Evolutionary conservation across 2,329 filamentous ascomycete species (phyloP).

Genomic region (Fusarium nurragi): DNA sequence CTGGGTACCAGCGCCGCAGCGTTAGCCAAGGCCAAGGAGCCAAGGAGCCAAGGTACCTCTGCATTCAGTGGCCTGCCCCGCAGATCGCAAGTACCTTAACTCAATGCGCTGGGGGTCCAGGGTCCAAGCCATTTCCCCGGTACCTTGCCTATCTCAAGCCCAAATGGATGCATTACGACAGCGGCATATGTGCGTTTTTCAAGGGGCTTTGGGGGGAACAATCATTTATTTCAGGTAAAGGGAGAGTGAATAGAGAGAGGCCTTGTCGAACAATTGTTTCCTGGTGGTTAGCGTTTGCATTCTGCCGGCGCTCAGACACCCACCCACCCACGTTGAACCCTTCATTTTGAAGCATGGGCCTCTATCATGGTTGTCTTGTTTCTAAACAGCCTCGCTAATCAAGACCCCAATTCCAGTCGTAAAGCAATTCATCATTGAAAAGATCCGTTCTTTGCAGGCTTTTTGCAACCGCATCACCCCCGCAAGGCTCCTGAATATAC

Average conservation of each 20-base stretch:
- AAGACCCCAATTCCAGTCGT: conserved; percentile 11
- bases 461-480: conserved; percentile 24
- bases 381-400: conserved; percentile 22
- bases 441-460: conserved; percentile 1
- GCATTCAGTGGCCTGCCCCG: conserved; percentile 15
- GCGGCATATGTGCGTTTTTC: background rate
- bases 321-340: conserved; percentile 14
- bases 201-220: background rate
- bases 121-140: conserved; percentile 30
- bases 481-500: conserved; percentile 19
- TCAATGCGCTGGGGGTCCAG: conserved; percentile 24
- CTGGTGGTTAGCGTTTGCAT: background rate
- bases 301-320: conserved; percentile 1
- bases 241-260: no score
- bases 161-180: conserved; percentile 10
- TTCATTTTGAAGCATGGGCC: conserved; percentile 26
- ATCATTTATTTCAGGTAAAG: background rate
- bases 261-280: background rate
- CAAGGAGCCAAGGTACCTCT: conserved; percentile 23
- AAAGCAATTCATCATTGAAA: background rate
- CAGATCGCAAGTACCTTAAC: conserved; percentile 25
- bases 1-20: conserved; percentile 27
- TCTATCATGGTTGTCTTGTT: conserved; percentile 15
- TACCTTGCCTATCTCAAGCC: conserved; percentile 32
- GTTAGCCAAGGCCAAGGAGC: background rate